Evolutionary conservation across 1,139 yeast species (phyloP).

Genomic region (Suhomyces anneliseae): DNA sequence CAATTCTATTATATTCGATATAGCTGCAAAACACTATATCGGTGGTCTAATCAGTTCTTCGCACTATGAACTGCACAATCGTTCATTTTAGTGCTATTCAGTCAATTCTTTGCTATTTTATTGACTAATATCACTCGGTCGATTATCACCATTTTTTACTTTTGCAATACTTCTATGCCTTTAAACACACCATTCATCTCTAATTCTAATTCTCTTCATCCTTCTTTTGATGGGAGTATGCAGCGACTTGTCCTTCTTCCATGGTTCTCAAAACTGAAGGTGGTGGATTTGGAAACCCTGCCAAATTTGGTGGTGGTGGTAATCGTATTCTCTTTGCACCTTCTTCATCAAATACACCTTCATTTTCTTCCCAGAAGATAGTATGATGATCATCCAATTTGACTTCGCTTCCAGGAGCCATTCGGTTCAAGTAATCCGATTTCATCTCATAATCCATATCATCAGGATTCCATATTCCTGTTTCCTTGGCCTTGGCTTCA

Average conservation of each 20-base stretch:
- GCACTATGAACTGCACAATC: too few species aligned
- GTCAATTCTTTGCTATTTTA: too few species aligned
- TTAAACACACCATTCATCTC: background rate
- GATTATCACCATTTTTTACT: too few species aligned
- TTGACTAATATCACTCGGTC: too few species aligned
- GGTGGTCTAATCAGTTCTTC: too few species aligned
- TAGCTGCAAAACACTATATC: too few species aligned
- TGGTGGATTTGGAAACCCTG: constrained; percentile 45
- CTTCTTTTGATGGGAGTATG: constrained; percentile 7
- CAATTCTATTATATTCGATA: too few species aligned
- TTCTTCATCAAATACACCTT: constrained; percentile 14
- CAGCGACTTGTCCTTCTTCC: constrained; percentile 14
- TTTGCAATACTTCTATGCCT: background rate
- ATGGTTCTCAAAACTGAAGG: constrained; percentile 24
- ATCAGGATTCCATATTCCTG: constrained; percentile 45
- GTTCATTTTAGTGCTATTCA: too few species aligned
- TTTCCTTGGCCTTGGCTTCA: constrained; percentile 53
- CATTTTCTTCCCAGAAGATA: constrained; percentile 5
- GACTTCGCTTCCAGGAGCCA: constrained; percentile 43
- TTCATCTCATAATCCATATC: constrained; percentile 44
- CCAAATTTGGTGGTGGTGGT: constrained; percentile 45
- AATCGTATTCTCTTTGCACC: constrained; percentile 16
- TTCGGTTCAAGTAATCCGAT: constrained; percentile 36
- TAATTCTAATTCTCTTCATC: constrained; percentile 3
- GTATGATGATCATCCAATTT: background rate